Conservation (phyloP, 2,329 filamentous ascomycete genomes). For the Pseudocercospora vitis region DNA sequence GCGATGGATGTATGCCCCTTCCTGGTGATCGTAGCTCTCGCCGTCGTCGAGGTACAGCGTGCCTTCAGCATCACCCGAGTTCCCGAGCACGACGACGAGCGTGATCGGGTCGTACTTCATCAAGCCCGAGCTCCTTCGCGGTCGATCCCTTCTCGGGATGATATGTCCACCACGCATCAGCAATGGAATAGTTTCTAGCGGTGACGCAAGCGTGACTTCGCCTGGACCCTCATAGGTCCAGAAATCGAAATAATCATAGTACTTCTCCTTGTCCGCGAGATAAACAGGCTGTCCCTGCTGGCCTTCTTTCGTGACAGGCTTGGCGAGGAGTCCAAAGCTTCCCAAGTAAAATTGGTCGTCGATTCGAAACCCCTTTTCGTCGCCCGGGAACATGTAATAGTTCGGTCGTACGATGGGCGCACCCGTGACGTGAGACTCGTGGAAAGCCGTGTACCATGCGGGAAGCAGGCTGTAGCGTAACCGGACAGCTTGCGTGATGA, state of each 20-base stretch:
- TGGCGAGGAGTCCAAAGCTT: conserved; percentile 83
- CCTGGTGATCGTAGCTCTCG: conserved; percentile 83
- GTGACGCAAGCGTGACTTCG: conserved; percentile 70
- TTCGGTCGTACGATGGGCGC: conserved; percentile 88
- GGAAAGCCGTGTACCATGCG: conserved; percentile 96
- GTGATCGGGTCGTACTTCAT: conserved; percentile 98
- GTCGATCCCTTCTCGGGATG: conserved; percentile 83
- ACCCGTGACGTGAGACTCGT: conserved; percentile 77
- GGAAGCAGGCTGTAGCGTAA: conserved; percentile 87
- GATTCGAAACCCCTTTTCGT: conserved; percentile 81
- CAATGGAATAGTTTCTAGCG: conserved; percentile 82
- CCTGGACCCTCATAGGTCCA: conserved; percentile 71
- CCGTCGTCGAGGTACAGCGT: conserved; percentile 91
- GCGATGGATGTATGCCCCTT: conserved; percentile 85
- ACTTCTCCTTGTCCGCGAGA: conserved; percentile 82
- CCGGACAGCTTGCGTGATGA: conserved; percentile 83
- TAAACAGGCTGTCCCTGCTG: conserved; percentile 75
- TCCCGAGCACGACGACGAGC: conserved; percentile 71
- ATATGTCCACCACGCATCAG: conserved; percentile 93
- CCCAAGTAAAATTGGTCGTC: conserved; percentile 95
- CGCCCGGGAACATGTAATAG: conserved; percentile 85
- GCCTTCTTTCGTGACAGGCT: conserved; percentile 80
- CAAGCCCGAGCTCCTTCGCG: conserved; percentile 77
- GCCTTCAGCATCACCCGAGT: conserved; percentile 71
- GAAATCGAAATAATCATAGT: conserved; percentile 96